phyloP scores from a whole-genome alignment of 2,329 filamentous ascomycete species.

The Penicillium sp. region DNA sequence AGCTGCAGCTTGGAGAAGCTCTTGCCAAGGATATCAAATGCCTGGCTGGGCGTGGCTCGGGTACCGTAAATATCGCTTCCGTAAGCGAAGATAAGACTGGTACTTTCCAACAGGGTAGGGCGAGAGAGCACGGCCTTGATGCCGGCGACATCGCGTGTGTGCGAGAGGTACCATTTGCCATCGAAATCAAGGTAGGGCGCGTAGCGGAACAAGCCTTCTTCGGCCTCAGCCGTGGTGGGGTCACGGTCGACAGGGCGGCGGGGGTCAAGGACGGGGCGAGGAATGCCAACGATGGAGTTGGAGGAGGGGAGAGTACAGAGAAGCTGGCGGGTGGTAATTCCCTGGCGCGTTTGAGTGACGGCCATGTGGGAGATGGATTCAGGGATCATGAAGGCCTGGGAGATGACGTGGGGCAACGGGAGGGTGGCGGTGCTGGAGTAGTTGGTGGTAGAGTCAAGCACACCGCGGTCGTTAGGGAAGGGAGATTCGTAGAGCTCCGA shows the following conservation, averaged over 20 bases:
- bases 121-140: slow-evolving; percentile 70
- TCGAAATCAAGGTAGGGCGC: slow-evolving; percentile 77
- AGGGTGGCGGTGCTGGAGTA: slow-evolving; percentile 66
- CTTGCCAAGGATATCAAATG: slow-evolving; percentile 90
- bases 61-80: slow-evolving; percentile 85
- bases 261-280: slow-evolving; percentile 76
- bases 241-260: slow-evolving; percentile 83
- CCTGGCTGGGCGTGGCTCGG: slow-evolving; percentile 78
- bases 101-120: slow-evolving; percentile 85
- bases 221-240: slow-evolving; percentile 72
- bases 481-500: slow-evolving; percentile 89
- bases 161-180: slow-evolving; percentile 74
- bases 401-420: slow-evolving; percentile 70
- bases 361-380: slow-evolving; percentile 76
- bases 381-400: slow-evolving; percentile 77
- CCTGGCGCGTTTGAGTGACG: slow-evolving; percentile 86
- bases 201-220: slow-evolving; percentile 82
- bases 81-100: slow-evolving; percentile 82
- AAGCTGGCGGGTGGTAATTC: slow-evolving; percentile 80
- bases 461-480: slow-evolving; percentile 78
- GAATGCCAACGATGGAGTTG: slow-evolving; percentile 75
- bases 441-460: slow-evolving; percentile 67
- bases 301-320: slow-evolving; percentile 73
- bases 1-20: slow-evolving; percentile 91
- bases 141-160: slow-evolving; percentile 77